Evolutionary conservation across 2,329 filamentous ascomycete genomes (phyloP), one percentile per base, ranked within the genome.

Genomic region (Aspergillus flavus): DNA sequence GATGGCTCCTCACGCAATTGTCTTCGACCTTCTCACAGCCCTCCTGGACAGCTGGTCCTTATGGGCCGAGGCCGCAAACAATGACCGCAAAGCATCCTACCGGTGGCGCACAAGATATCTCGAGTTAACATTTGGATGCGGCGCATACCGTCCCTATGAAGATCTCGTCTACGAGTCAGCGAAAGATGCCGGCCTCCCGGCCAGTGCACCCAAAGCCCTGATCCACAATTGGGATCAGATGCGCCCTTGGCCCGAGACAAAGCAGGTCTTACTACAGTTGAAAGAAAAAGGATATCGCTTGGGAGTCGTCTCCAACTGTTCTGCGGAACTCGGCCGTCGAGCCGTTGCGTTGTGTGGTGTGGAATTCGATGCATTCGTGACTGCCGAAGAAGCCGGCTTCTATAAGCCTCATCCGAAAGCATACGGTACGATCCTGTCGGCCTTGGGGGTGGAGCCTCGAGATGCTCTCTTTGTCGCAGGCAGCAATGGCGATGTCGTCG

Each of bases 11-110:
- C 26, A 28, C 9, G 59, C 30, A n/a, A 34, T 62, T 1, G 36
- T 62, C 7, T 58, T 62, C 55, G 58, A 52, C 12, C 50, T 60
- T 26, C 41, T 60, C 4, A 60, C 60, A 6, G 60, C 60, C 55
- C 60, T 62, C 23, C 21, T 58, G 6, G 60, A 58, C 46, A 61
- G 59, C 19, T 61, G 59, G 59, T 34, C 36, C 4, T 30, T 57
- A 19, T 61, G 59, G 59, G 28, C 52, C 39, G 36, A 50, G 21
- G 52, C 59, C 30, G 59, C 59, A 2, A 32, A 41, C 23, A 39
- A 53, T 11, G 30, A 56, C 26, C 30, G 19, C 16, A 12, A 36
- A 11, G 52, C 52, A 7, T 53, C 48, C 1, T 45, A 36, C 21
- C 39, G 21, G 10, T 61, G 59, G 59, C 34, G 59, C 9, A 21